These are phyloP conservation scores for Striga hermonthica DNA, from an alignment of 305 asterid genomes.

Conservation along the genomic window DNA sequence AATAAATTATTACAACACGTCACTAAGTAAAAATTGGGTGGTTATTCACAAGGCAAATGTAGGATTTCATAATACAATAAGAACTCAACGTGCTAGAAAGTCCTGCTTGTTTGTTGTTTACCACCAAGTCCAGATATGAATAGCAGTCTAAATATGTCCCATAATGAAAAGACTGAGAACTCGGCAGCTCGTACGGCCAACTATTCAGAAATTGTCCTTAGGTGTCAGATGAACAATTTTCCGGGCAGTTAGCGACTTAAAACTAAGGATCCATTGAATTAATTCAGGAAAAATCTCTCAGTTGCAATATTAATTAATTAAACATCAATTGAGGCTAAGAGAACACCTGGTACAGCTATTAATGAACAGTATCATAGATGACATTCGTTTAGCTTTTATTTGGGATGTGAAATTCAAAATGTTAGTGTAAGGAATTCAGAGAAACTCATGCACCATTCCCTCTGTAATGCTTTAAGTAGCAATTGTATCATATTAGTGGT, in stretches of 20 bases:
- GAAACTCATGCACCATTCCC: constrained; percentile 12
- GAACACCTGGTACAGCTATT: background rate
- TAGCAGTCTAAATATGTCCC: too few relatives aligned
- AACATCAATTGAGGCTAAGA: background rate
- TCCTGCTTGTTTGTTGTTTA: too few relatives aligned
- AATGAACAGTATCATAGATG: background rate
- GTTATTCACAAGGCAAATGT: background rate
- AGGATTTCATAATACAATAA: background rate
- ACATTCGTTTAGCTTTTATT: background rate
- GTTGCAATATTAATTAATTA: background rate
- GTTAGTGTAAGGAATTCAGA: constrained; percentile 10
- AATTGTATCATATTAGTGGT: background rate
- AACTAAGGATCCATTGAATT: too few relatives aligned
- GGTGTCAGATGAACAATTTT: too few relatives aligned
- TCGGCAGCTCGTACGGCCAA: too few relatives aligned
- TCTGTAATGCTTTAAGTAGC: constrained; percentile 6
- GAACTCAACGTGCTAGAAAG: too few relatives aligned
- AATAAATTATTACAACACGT: background rate
- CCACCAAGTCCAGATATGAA: too few relatives aligned
- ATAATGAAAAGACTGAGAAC: too few relatives aligned
- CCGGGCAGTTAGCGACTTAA: too few relatives aligned
- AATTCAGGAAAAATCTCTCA: background rate
- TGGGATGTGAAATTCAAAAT: background rate
- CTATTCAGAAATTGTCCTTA: too few relatives aligned
- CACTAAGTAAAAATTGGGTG: background rate